Percentiles rank a stretch among this genome's conserved stretches.
Evolutionary conservation across 345 rosid genomes (phyloP).

Genomic region (Hibiscus syriacus): DNA sequence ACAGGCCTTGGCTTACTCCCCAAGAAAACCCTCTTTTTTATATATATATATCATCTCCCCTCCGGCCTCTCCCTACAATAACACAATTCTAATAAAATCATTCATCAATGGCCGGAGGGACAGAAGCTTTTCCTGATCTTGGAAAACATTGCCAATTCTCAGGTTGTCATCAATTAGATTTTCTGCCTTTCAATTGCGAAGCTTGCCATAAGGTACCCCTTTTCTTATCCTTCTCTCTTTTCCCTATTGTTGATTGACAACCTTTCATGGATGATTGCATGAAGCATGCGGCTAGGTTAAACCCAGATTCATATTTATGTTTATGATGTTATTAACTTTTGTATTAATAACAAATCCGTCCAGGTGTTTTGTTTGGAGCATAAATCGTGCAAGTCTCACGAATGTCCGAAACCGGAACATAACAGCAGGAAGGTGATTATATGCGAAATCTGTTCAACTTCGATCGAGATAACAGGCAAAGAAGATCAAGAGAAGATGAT

Average conservation of each 20-base stretch:
- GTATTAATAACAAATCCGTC: background rate
- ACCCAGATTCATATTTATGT: too few species aligned
- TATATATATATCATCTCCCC: background rate
- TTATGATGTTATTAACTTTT: background rate
- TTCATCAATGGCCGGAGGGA: constrained; percentile 54
- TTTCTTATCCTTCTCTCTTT: too few species aligned
- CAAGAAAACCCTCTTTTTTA: constrained; percentile 36
- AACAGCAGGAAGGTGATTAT: constrained; percentile 61
- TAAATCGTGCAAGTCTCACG: constrained; percentile 59
- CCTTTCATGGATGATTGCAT: too few species aligned
- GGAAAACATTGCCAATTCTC: constrained; percentile 68
- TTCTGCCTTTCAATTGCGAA: constrained; percentile 70
- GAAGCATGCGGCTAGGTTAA: too few species aligned
- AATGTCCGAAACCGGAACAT: constrained; percentile 52
- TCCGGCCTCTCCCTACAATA: background rate
- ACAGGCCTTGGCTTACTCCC: constrained; percentile 32
- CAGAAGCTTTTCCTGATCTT: constrained; percentile 81
- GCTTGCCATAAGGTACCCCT: constrained; percentile 54
- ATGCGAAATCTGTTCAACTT: constrained; percentile 57
- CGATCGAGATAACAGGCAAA: constrained; percentile 58
- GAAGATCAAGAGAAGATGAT: constrained; percentile 29
- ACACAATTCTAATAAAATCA: background rate
- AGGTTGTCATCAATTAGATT: constrained; percentile 75
- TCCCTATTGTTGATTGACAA: background rate
- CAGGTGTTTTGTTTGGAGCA: constrained; percentile 77